A percentile compares a stretch with the other conserved stretches of the same genome.
Evolutionary conservation across 2,329 filamentous ascomycete genomes (phyloP).

Genomic region (Colletotrichum karsti): DNA sequence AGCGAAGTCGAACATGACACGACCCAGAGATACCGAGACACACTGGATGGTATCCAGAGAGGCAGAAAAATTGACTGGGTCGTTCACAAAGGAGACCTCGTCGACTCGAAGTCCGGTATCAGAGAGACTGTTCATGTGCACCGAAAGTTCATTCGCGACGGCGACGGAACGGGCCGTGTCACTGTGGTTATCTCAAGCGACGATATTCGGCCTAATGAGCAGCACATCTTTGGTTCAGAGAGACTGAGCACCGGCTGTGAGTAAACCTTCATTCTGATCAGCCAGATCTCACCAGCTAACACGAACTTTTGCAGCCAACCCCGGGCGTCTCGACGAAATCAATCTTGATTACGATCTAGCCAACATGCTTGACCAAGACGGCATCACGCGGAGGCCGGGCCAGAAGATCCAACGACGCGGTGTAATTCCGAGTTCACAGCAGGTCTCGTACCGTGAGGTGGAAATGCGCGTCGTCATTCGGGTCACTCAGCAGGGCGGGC

Average conservation of each 20-base stretch:
- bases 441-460: constrained; percentile 12
- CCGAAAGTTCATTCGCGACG: constrained; percentile 6
- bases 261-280: no score
- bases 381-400: no score
- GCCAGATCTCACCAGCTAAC: no score
- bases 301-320: no score
- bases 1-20: neutral
- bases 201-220: neutral
- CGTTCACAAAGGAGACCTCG: constrained; percentile 28
- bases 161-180: constrained; percentile 9
- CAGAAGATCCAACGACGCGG: no score
- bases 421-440: no score
- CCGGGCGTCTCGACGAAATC: no score
- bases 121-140: neutral
- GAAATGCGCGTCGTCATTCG: constrained; percentile 19
- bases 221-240: neutral
- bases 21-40: constrained; percentile 24
- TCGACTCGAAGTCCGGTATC: constrained; percentile 1
- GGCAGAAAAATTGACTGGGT: constrained; percentile 30
- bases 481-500: neutral
- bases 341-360: constrained; percentile 24
- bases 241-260: no score
- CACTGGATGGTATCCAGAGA: constrained; percentile 8
- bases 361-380: no score
- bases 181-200: constrained; percentile 1